Evolutionary conservation across 148 eudicot species (phyloP).

Genomic region (Diospyros kaki): DNA sequence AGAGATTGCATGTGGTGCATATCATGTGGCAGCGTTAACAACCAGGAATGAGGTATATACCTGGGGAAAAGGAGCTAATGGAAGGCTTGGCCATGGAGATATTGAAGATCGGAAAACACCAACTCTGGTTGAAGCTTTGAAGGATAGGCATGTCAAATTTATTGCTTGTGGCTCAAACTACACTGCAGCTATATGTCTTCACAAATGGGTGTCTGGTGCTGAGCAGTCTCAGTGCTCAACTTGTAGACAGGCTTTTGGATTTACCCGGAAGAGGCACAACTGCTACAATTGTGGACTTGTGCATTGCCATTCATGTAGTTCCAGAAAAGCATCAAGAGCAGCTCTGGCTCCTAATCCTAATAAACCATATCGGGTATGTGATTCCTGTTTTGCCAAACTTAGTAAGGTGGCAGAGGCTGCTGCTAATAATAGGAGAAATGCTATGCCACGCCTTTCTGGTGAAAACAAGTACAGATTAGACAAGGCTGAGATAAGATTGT

Average conservation of each 20-base stretch:
- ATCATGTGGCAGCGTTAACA: constrained; percentile 71
- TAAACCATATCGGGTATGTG: constrained; percentile 87
- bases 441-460: constrained; percentile 74
- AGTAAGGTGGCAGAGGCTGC: constrained; percentile 64
- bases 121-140: constrained; percentile 63
- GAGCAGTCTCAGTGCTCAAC: constrained; percentile 88
- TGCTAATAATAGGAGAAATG: constrained; percentile 39
- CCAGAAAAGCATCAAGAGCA: constrained; percentile 69
- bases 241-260: constrained; percentile 83
- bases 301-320: constrained; percentile 82
- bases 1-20: constrained; percentile 78
- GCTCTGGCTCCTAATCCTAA: constrained; percentile 83
- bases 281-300: constrained; percentile 92
- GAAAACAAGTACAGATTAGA: constrained; percentile 80
- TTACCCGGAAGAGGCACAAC: constrained; percentile 83
- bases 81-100: constrained; percentile 86
- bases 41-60: constrained; percentile 79
- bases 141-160: constrained; percentile 72
- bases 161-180: constrained; percentile 77
- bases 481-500: constrained; percentile 59
- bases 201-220: constrained; percentile 91
- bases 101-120: constrained; percentile 76
- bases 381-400: constrained; percentile 64
- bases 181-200: constrained; percentile 79
- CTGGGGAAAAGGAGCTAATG: constrained; percentile 94